These are phyloP conservation scores for Phyllosticta ampelicida DNA, from an alignment of 2,329 filamentous ascomycete genomes.

Conservation along the genomic window DNA sequence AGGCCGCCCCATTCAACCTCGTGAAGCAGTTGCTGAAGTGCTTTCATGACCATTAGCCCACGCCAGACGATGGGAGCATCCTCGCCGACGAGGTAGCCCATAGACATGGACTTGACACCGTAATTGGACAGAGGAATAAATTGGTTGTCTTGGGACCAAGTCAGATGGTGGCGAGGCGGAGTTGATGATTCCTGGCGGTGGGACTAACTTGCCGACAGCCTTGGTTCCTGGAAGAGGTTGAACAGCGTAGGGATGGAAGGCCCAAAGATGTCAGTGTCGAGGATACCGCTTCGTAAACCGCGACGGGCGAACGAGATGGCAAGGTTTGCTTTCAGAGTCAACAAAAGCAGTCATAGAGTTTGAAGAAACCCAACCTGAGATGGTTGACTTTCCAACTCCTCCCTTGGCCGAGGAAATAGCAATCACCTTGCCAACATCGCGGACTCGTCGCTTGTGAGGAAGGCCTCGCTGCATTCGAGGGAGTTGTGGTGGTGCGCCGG, in stretches of 20 bases:
- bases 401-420: slow-evolving; percentile 97
- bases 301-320: slow-evolving; percentile 75
- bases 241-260: slow-evolving; percentile 88
- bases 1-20: slow-evolving; percentile 89
- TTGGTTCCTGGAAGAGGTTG: slow-evolving; percentile 67
- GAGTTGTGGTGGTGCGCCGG: slow-evolving; percentile 53
- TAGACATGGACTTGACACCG: slow-evolving; percentile 95
- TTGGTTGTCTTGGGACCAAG: slow-evolving; percentile 51
- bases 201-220: slow-evolving; percentile 57
- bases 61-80: slow-evolving; percentile 85
- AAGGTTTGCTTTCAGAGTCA: slow-evolving; percentile 52
- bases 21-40: slow-evolving; percentile 86
- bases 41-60: slow-evolving; percentile 95
- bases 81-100: slow-evolving; percentile 82
- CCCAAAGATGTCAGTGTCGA: slow-evolving; percentile 95
- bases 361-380: slow-evolving; percentile 51
- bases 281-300: slow-evolving; percentile 72
- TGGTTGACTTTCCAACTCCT: slow-evolving; percentile 94
- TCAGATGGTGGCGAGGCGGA: neutral
- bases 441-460: slow-evolving; percentile 69
- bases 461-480: slow-evolving; percentile 70
- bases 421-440: slow-evolving; percentile 79
- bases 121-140: slow-evolving; percentile 86
- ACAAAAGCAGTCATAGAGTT: neutral
- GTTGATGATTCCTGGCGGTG: neutral